These are phyloP conservation scores for Penicillium capsulatum DNA, from an alignment of 2,329 filamentous ascomycete genomes.

Conservation along the genomic window DNA sequence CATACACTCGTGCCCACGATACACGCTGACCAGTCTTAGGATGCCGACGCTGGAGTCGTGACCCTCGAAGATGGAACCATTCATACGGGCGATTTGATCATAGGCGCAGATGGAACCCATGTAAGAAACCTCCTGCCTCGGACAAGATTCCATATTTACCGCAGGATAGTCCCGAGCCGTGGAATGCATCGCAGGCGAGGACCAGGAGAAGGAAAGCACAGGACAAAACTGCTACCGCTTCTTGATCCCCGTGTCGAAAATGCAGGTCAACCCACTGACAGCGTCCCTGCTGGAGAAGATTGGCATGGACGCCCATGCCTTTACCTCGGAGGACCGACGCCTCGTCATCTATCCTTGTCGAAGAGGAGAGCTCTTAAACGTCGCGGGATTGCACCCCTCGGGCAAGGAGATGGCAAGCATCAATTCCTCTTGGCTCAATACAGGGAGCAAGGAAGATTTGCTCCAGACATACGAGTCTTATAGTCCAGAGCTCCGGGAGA, in stretches of 20 bases:
- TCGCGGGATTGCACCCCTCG: constrained; percentile 12
- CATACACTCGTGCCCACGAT: too few relatives aligned
- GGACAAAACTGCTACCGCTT: constrained; percentile 36
- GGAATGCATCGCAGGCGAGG: constrained; percentile 12
- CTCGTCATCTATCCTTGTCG: constrained; percentile 27
- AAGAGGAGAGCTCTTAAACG: constrained; percentile 11
- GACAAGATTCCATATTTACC: too few relatives aligned
- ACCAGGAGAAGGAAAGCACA: constrained; percentile 21
- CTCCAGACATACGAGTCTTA: constrained; percentile 9
- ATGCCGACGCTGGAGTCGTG: too few relatives aligned
- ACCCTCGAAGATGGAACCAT: constrained; percentile 21
- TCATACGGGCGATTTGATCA: constrained; percentile 36
- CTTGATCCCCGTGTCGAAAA: constrained; percentile 31
- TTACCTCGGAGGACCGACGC: constrained; percentile 15
- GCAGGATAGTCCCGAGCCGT: constrained; percentile 22
- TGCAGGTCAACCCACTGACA: constrained; percentile 29
- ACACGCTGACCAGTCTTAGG: not conserved
- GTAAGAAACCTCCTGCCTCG: constrained; percentile 15
- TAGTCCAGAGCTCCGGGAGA: constrained; percentile 8
- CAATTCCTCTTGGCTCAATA: not conserved
- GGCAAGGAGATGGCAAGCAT: not conserved
- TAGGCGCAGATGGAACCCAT: constrained; percentile 42
- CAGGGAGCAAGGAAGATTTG: constrained; percentile 5
- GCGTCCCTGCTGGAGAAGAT: constrained; percentile 25
- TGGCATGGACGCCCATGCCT: constrained; percentile 12